A percentile compares a stretch with the other conserved stretches of the same genome.
phyloP scores from a whole-genome alignment of 2,329 filamentous ascomycete genomes.

The Dactylellina haptotyla region DNA sequence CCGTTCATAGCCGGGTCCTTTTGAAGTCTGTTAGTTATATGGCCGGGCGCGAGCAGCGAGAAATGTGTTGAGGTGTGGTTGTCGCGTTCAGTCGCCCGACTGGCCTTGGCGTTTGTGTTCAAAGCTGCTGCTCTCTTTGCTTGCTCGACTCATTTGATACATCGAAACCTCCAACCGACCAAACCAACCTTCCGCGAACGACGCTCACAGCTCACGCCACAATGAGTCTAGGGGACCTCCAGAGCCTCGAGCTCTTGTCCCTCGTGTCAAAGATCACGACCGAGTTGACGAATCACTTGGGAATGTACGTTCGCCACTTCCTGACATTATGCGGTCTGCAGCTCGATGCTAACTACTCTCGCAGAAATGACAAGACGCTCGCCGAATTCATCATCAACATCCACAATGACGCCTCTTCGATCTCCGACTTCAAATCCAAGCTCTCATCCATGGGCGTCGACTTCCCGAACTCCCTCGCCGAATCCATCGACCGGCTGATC shows the following conservation, averaged over 20 bases:
- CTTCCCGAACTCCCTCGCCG: constrained; percentile 85
- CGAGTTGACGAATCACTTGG: constrained; percentile 92
- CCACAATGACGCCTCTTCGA: constrained; percentile 76
- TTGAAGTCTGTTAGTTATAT: not conserved
- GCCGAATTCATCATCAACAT: constrained; percentile 96
- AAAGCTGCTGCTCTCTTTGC: not conserved
- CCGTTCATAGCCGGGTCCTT: not conserved
- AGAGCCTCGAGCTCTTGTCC: constrained; percentile 89
- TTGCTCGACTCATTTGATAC: not conserved
- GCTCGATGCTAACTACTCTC: constrained; percentile 2
- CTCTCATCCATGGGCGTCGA: constrained; percentile 81
- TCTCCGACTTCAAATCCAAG: constrained; percentile 78
- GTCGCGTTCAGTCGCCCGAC: constrained; percentile 18
- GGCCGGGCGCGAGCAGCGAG: not conserved
- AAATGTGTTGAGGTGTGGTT: constrained; percentile 41
- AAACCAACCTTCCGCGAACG: not conserved
- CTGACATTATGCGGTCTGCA: not conserved
- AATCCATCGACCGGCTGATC: constrained; percentile 90
- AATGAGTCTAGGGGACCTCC: constrained; percentile 82
- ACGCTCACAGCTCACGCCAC: constrained; percentile 22
- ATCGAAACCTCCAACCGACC: not conserved
- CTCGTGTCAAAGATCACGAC: constrained; percentile 94
- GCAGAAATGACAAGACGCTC: constrained; percentile 82
- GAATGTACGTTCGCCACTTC: constrained; percentile 65
- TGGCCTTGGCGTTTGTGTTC: constrained; percentile 27